Conservation (phyloP, 176 grass and related monocot species). For the Oryza nivara region DNA sequence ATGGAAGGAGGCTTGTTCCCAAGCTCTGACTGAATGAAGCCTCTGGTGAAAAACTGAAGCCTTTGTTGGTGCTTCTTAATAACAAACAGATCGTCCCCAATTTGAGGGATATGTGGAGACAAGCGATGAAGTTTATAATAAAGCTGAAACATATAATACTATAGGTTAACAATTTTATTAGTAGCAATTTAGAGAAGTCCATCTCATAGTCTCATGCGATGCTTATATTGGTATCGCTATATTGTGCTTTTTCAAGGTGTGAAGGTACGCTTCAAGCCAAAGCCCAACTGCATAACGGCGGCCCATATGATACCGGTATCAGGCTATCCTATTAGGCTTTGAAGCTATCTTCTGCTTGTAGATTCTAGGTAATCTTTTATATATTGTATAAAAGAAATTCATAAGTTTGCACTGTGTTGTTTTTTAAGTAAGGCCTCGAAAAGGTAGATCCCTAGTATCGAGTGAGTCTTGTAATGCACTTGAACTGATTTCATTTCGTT, state of each 20-base stretch:
- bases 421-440: no score
- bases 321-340: no score
- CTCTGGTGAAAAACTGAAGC: not conserved
- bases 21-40: constrained; percentile 64
- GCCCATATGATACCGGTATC: not conserved
- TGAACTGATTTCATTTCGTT: no score
- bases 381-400: not conserved
- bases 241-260: not conserved
- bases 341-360: not conserved
- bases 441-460: no score
- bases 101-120: not conserved
- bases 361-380: not conserved
- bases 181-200: not conserved
- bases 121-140: constrained; percentile 28
- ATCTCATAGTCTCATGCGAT: not conserved
- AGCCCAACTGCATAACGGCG: not conserved
- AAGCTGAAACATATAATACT: not conserved
- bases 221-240: not conserved
- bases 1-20: constrained; percentile 50
- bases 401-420: no score
- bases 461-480: no score
- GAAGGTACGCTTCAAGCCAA: not conserved
- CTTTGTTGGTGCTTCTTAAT: not conserved
- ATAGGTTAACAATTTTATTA: constrained; percentile 8
- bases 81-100: not conserved